Evolutionary conservation across 495 filamentous ascomycete genomes (phyloP).

Genomic region (Aspergillus baeticus): DNA sequence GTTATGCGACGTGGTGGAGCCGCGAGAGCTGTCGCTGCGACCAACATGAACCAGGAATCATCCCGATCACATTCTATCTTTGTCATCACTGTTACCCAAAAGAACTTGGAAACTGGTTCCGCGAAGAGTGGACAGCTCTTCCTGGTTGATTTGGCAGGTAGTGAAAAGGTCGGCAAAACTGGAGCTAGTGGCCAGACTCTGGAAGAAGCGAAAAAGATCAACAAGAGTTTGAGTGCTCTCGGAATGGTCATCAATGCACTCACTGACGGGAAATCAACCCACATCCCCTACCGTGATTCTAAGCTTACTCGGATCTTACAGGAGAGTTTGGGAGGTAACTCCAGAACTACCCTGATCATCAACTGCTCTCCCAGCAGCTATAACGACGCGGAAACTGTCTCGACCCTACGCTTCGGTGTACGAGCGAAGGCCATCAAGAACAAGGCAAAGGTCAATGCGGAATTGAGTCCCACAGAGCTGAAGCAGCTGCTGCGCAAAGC

Average conservation of each 20-base stretch:
- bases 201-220: slow-evolving; percentile 99
- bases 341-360: slow-evolving; percentile 93
- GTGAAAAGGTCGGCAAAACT: slow-evolving; percentile 98
- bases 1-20: slow-evolving; percentile 92
- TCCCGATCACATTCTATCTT: slow-evolving; percentile 99
- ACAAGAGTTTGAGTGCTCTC: slow-evolving; percentile 95
- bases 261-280: slow-evolving; percentile 97
- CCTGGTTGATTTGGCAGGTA: slow-evolving; percentile 95
- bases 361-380: slow-evolving; percentile 98
- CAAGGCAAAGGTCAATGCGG: slow-evolving; percentile 99
- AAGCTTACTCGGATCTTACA: slow-evolving; percentile 97
- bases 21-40: slow-evolving; percentile 90
- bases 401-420: slow-evolving; percentile 93
- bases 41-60: slow-evolving; percentile 99
- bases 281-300: slow-evolving; percentile 96
- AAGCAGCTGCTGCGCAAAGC: slow-evolving; percentile 89
- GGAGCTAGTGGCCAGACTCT: slow-evolving; percentile 96
- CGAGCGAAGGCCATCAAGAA: slow-evolving; percentile 99
- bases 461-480: slow-evolving; percentile 91
- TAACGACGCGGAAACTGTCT: slow-evolving; percentile 93
- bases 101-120: slow-evolving; percentile 95
- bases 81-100: slow-evolving; percentile 94
- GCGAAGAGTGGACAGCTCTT: slow-evolving; percentile 96
- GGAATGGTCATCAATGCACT: slow-evolving; percentile 99
- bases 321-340: slow-evolving; percentile 96